phyloP scores from a whole-genome alignment of 768 basidiomycete genomes.

The Coprinellus aureogranulatus region DNA sequence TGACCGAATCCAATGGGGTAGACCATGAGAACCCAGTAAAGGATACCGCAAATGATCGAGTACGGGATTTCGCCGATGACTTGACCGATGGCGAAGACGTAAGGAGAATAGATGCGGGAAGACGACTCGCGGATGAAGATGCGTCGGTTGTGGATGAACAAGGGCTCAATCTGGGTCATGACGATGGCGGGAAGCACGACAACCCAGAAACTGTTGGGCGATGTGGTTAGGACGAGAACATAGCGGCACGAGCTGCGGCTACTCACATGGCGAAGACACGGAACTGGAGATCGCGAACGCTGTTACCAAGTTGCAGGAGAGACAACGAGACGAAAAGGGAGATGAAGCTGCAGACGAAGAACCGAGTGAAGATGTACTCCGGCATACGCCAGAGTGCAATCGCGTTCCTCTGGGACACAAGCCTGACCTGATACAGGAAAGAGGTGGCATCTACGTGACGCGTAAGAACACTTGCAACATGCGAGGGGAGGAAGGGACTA shows the following conservation, averaged over 20 bases:
- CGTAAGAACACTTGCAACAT: not conserved
- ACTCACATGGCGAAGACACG: conserved; percentile 75
- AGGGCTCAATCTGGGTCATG: conserved; percentile 78
- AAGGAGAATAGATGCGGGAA: conserved; percentile 82
- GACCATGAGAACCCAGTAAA: conserved; percentile 77
- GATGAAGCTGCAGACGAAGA: conserved; percentile 72
- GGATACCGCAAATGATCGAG: conserved; percentile 61
- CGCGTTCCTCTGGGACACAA: conserved; percentile 66
- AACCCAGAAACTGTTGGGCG: conserved; percentile 55
- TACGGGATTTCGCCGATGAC: conserved; percentile 80
- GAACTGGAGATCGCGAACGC: conserved; percentile 70
- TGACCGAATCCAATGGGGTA: conserved; percentile 58
- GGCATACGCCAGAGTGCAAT: conserved; percentile 78
- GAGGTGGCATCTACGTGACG: conserved; percentile 61
- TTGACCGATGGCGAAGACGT: conserved; percentile 82
- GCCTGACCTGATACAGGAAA: conserved; percentile 69
- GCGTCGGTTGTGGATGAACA: conserved; percentile 72
- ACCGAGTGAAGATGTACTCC: conserved; percentile 80
- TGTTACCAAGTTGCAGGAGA: conserved; percentile 71
- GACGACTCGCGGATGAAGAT: conserved; percentile 62
- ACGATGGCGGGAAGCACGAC: conserved; percentile 70
- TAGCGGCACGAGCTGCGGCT: no score
- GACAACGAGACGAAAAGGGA: conserved; percentile 73
- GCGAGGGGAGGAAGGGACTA: conserved; percentile 1
- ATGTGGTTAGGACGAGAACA: not conserved